Evolutionary conservation across 2,329 filamentous ascomycete species (phyloP), one percentile per base, ranked within the genome.

Genomic region (Didymella lethalis): DNA sequence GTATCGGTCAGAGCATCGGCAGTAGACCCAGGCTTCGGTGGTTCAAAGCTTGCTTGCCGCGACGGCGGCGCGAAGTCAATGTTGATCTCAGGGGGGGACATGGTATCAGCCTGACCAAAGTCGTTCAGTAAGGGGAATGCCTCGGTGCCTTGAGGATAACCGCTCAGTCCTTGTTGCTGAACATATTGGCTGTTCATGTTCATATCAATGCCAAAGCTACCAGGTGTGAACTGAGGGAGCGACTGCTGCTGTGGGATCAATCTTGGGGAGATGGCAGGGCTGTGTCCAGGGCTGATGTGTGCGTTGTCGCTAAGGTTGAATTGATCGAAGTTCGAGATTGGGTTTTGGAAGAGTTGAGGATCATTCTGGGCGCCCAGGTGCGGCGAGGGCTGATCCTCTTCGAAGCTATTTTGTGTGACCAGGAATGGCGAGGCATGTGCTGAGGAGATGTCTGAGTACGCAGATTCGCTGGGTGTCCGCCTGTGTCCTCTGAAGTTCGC

Each of bases 31-130:
- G 84, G 79, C 71, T 90, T 91, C 20, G 84, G 82, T 28, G 86
- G 85, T 63, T 89, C 90, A 72, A 91, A 90, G 66, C 83, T 87
- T 52, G 83, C 85, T 69, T 86, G 86, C 57, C 85, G 81, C 51
- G 90, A 86, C 8, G 88, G 88, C 25, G 93, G 93, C 16, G 93
- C 93, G 76, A 92, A 93, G 74, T 97, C 91, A 68, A 97, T 95
- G 73, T 95, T 96, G 78, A 97, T 97, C 50, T 93, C 91, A 0
- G 93, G 93, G n/a, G 93, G 91, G 3, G 90, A 90, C 89, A 96
- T 95, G 66, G 90, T 85, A 48, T 88, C 86, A 45, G 85, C 87
- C 72, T 85, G 88, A 6, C 87, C 86, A 73, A 91, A 85, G 57
- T 93, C 90, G 62, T 82, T 80, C 61, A 83, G 76, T 51, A 82